Conservation (phyloP, 2,329 filamentous ascomycete species). For the Phyllosticta paracitricarpa region DNA sequence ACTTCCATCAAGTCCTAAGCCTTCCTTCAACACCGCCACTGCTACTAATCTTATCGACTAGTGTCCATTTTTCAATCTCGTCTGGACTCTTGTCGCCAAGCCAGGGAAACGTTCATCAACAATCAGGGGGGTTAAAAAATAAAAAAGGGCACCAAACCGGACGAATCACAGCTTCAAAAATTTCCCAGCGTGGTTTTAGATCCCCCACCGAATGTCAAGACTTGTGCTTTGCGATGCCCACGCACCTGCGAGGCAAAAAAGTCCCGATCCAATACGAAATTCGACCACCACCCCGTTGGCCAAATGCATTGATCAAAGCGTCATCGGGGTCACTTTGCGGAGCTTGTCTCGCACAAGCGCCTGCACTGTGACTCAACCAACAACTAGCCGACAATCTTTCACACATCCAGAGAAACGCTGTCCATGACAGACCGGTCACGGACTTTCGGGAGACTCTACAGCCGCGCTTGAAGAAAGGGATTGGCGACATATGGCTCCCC, state of each 20-base stretch:
- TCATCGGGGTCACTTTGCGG: not conserved
- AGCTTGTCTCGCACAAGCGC: not conserved
- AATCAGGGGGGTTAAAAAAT: not conserved
- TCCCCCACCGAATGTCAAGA: not conserved
- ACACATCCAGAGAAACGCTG: not conserved
- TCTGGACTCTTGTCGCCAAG: conserved; percentile 5
- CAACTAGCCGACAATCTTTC: not conserved
- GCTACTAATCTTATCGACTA: conserved; percentile 1
- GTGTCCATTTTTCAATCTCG: conserved; percentile 4
- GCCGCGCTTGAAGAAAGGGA: not conserved
- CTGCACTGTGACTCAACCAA: not conserved
- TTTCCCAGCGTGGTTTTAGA: not conserved
- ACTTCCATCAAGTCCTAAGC: not conserved
- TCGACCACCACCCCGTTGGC: not conserved
- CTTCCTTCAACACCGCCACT: not conserved
- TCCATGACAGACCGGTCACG: not conserved
- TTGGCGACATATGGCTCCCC: not conserved
- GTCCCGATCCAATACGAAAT: not conserved
- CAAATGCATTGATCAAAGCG: not conserved
- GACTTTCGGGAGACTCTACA: not conserved
- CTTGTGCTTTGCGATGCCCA: not conserved
- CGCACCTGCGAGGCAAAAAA: not conserved
- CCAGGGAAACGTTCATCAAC: not conserved
- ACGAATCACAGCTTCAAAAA: conserved; percentile 1
- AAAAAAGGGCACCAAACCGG: not conserved